These are phyloP conservation scores for Curvularia spicifera DNA, from an alignment of 2,329 filamentous ascomycete species.

Conservation along the genomic window DNA sequence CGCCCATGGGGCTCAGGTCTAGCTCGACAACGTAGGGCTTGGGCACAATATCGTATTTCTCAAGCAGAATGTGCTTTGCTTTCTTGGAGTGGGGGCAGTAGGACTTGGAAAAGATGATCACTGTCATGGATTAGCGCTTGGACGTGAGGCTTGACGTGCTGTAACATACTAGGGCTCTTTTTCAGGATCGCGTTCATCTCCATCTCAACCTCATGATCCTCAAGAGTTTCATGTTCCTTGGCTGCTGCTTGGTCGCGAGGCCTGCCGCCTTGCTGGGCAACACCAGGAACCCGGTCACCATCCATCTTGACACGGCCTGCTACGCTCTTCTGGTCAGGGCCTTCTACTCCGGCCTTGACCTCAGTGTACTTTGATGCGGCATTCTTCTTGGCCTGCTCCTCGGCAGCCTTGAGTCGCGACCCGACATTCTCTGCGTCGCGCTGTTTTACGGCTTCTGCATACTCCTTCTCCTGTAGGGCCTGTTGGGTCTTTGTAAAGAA, in stretches of 20 bases:
- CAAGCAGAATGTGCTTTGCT: constrained; percentile 83
- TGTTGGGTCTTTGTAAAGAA: constrained; percentile 67
- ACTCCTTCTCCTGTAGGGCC: constrained; percentile 51
- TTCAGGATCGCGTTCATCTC: constrained; percentile 83
- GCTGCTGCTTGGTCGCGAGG: constrained; percentile 49
- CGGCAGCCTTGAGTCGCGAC: constrained; percentile 71
- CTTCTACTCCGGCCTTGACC: constrained; percentile 42
- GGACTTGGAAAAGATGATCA: constrained; percentile 95
- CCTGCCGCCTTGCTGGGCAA: constrained; percentile 55
- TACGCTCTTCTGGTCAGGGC: constrained; percentile 55
- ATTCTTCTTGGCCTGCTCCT: constrained; percentile 70
- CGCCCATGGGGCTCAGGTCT: constrained; percentile 78
- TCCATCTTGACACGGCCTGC: constrained; percentile 62
- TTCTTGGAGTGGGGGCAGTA: constrained; percentile 87
- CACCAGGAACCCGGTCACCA: constrained; percentile 47
- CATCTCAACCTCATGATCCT: constrained; percentile 69
- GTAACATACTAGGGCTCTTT: constrained; percentile 73
- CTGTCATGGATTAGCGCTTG: constrained; percentile 54
- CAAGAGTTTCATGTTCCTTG: constrained; percentile 59
- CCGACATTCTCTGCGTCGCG: constrained; percentile 61
- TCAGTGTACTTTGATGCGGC: constrained; percentile 71
- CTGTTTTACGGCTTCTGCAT: constrained; percentile 51
- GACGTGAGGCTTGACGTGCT: not conserved
- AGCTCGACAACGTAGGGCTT: constrained; percentile 88
- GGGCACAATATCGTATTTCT: constrained; percentile 83